Evolutionary conservation across 2,329 filamentous ascomycete genomes (phyloP), one percentile per base, ranked within the genome.

Genomic region (Elsinoe perseae): DNA sequence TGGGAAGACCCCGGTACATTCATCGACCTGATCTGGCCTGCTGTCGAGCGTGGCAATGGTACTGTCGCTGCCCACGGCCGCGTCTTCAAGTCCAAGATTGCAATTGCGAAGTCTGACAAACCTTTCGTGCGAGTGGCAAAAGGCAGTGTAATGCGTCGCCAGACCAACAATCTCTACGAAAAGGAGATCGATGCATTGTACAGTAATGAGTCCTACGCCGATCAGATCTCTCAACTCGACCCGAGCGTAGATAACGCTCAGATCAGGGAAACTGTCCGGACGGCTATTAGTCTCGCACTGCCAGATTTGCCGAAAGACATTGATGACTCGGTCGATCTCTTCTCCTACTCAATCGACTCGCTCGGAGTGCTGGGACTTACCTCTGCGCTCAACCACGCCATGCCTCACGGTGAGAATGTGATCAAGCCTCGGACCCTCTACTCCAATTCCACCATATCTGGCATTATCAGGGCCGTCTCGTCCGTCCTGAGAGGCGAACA

Each of bases 161-260:
- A 68, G 0, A 75, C 76, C 1, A 56, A 72, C 6, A 59, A 63
- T 1, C 63, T 73, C 1, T 80, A 77, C 50, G 63, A 63, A 1
- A 61, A 70, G 1, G 76, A 78, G 56, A 79, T 80, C 38, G 72
- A 78, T 3, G 66, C 68, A 0, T 65, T 79, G 3, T 80, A 79
- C 60, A 61, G 52, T 3, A 62, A 64, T 21, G 62, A 61, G 20
- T 53, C 50, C 12, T 57, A 48, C n/a, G 58, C 58, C 6, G 57
- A 62, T 16, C 20, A 59, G 28, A 43, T 61, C 34, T 57, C 36
- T 14, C 54, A 62, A 40, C 27, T 62, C 6, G 56, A 56, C 6
- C 42, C 34, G 3, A 16, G 38, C 2, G 56, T 43, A 9, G 58
- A 60, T 38, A 27, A 58, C 6, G 28, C 43, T 12, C 6, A 58